Evolutionary conservation across 1,139 yeast genomes (phyloP), one percentile per base, ranked within the genome.

Genomic region (Pichia sp.): DNA sequence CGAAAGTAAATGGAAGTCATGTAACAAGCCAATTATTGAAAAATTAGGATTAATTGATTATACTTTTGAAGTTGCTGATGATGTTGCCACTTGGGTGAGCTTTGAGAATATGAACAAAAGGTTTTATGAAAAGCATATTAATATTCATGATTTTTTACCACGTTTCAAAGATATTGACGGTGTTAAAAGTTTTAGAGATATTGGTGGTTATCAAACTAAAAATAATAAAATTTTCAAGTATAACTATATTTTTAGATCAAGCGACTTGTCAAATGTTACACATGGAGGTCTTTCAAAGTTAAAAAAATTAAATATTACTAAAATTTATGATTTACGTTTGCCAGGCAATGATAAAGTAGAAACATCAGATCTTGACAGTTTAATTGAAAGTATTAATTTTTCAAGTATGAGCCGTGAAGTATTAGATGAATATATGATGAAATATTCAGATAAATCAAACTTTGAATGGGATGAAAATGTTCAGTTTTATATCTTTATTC

Each of bases 241-340:
- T 1, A 78, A 80, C 9, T 49, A 74, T 5, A 61, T 82, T 23
- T 88, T 68, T 62, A 73, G 96, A 52, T 74, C 84, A 56, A 94
- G 92, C 0, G 75, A 77, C 51, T 71, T 82, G 35, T 70, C 77
- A 2, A 63, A 66, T 0, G 69, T 82, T 26, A 77, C 85, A 1
- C 67, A 58, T 0, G 40, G 46, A 0, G 90, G 90, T 0, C 60
- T 68, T 30, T 46, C 58, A 12, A 65, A 71, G 3, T 54, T 81
- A 48, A 56, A 64, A 24, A 55, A 62, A 5, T 65, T 85, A 15
- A 79, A 80, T 0, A 69, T 87, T 42, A 71, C 68, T 45, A 72
- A 75, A 2, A 68, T 86, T 2, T 85, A 81, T 65, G 96, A 87
- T 65, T 71, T 87, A 35, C 71, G 96, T 46, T 80, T 90, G 0